Evolutionary conservation across 495 filamentous ascomycete genomes (phyloP).

Genomic region (Annulohypoxylon moriforme): DNA sequence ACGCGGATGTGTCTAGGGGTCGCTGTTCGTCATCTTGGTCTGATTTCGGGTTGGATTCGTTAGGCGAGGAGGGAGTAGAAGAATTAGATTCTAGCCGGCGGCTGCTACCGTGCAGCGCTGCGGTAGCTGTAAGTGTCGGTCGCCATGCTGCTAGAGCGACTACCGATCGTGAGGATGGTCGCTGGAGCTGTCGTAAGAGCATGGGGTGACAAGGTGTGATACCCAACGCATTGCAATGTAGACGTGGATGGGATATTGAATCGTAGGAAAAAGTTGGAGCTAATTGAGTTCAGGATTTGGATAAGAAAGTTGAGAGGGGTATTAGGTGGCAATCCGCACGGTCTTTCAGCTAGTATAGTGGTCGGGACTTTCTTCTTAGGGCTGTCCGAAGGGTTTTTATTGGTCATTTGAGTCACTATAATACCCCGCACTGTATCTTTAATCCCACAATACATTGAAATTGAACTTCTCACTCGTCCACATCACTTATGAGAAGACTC

Average conservation of each 20-base stretch:
- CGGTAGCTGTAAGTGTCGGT: constrained; percentile 12
- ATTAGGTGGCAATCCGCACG: constrained; percentile 2
- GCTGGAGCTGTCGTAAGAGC: constrained; percentile 55
- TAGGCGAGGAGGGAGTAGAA: not conserved
- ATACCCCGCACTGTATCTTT: constrained; percentile 13
- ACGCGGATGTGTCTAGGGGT: not conserved
- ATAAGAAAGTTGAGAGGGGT: not conserved
- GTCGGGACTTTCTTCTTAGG: not conserved
- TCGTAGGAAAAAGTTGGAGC: constrained; percentile 21
- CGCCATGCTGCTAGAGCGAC: constrained; percentile 47
- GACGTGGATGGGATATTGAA: constrained; percentile 18
- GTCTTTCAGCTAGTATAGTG: constrained; percentile 8
- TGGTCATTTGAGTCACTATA: not conserved
- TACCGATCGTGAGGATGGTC: constrained; percentile 51
- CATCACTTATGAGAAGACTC: not conserved
- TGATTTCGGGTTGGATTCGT: not conserved
- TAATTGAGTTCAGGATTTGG: not conserved
- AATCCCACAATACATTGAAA: constrained; percentile 25
- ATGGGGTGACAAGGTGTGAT: constrained; percentile 45
- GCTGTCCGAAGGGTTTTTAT: not conserved
- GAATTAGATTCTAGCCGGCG: constrained; percentile 14
- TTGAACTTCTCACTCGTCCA: constrained; percentile 11
- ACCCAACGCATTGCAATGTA: constrained; percentile 42
- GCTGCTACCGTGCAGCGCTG: constrained; percentile 39
- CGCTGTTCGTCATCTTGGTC: constrained; percentile 5